Conservation (phyloP, 1,139 yeast genomes). For the Scheffersomyces segobiensis region DNA sequence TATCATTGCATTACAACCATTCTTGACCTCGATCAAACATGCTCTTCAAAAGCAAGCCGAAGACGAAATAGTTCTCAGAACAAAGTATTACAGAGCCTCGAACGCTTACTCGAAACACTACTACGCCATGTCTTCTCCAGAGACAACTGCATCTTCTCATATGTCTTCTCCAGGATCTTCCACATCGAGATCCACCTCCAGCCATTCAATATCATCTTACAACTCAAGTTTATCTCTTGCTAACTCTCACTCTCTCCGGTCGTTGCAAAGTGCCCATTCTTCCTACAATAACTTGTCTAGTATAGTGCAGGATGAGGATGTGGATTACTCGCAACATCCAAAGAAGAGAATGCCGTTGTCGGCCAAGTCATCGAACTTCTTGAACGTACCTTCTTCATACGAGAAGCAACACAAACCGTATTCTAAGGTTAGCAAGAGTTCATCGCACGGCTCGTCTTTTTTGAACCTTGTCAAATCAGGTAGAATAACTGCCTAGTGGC, state of each 20-base stretch:
- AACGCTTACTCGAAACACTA: conserved; percentile 19
- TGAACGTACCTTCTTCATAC: conserved; percentile 7
- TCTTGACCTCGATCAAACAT: conserved; percentile 68
- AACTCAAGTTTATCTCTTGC: conserved; percentile 18
- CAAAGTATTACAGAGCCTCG: conserved; percentile 41
- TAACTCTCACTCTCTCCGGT: conserved; percentile 17
- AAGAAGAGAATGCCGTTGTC: conserved; percentile 21
- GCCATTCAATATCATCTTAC: conserved; percentile 16
- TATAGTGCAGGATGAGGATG: conserved; percentile 12
- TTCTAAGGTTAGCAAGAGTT: conserved; percentile 3
- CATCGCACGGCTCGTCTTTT: conserved; percentile 7
- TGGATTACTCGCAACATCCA: conserved; percentile 9
- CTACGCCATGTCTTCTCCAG: conserved; percentile 11
- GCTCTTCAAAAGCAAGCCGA: conserved; percentile 26
- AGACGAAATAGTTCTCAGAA: conserved; percentile 33
- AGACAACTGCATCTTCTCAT: conserved; percentile 6
- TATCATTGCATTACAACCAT: conserved; percentile 66
- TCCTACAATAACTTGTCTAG: conserved; percentile 14
- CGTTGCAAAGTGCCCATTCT: conserved; percentile 6
- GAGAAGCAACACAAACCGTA: neutral
- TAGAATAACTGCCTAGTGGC: conserved; percentile 7
- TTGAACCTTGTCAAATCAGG: conserved; percentile 8
- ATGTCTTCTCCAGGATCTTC: conserved; percentile 1
- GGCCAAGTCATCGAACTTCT: conserved; percentile 17
- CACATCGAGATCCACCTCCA: conserved; percentile 14